Percentiles rank a stretch among this genome's conserved stretches.
These are phyloP conservation scores for Neospora caninum DNA, from an alignment of 169 alveolate species.

Conservation along the genomic window DNA sequence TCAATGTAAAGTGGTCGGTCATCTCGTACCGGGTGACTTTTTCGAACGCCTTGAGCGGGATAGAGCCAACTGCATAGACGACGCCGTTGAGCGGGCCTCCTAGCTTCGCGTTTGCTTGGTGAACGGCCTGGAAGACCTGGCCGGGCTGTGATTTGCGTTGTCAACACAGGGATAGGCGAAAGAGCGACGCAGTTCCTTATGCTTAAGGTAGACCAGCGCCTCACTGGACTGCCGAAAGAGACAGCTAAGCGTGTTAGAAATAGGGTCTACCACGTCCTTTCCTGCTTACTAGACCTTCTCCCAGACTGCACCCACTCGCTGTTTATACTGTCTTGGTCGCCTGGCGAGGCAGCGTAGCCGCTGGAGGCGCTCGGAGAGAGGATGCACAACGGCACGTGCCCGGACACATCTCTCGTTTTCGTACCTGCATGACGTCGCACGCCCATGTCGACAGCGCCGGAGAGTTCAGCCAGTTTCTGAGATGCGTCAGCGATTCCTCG, in stretches of 20 bases:
- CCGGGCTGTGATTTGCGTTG: background rate
- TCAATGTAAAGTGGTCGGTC: background rate
- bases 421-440: conserved; percentile 26
- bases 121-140: background rate
- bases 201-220: no score
- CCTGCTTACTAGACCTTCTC: no score
- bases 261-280: no score
- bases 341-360: no score
- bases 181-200: no score
- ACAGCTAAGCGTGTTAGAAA: no score
- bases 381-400: no score
- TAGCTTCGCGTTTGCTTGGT: background rate
- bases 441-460: background rate
- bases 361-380: no score
- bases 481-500: background rate
- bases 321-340: no score
- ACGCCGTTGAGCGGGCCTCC: conserved; percentile 9
- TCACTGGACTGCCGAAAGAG: no score
- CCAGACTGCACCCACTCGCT: no score
- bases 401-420: background rate
- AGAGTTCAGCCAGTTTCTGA: background rate
- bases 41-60: background rate
- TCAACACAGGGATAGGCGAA: no score
- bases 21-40: conserved; percentile 24
- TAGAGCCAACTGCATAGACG: background rate